Evolutionary conservation across 768 basidiomycete species (phyloP), one percentile per base, ranked within the genome.

Genomic region (Termitomyces sp.): DNA sequence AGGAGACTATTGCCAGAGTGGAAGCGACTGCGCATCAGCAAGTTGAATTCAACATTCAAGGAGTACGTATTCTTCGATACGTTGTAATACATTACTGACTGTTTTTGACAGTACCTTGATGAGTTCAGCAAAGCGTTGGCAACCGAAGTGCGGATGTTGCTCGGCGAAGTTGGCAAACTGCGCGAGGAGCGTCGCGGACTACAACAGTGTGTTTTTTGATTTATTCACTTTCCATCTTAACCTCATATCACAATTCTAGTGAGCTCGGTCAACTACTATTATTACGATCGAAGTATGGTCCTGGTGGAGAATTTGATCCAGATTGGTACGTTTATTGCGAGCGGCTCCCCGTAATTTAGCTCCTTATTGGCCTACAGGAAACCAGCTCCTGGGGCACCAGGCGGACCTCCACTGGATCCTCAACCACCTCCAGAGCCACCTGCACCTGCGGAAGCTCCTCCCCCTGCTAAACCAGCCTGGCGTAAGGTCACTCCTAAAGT

Each of bases 51-150:
- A 93, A 94, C 61, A 86, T 94, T 12, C 86, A 90, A 77, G 82
- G 83, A 27, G 91, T 92, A 73, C 51, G 86, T n/a, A 43, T 31
- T 17, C 14, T 48, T 34, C 0, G 8, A 7, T 17, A 40, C 29
- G 25, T 16, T 41, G 35, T n/a, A 25, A 58, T 19, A 35, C 6
- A 8, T n/a, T 31, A 25, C 40, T 63, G 23, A 59, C 10, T 21
- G 7, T 35, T 61, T 37, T 16, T 37, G 16, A 42, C 44, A 91
- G 88, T 93, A 94, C 68, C 79, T 94, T 14, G 88, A 94, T 59
- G 90, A 94, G 56, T 94, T 94, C 73, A 92, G 90, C 69, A 89
- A 85, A 68, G 87, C 92, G 1, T 72, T 94, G 45, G 90, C 92
- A 3, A 77, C 82, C 16, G 92, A 94, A 74, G 91, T 94, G 10